Base-by-base conservation (phyloP, 805 yeast genomes). In the Candida jianshihensis region DNA sequence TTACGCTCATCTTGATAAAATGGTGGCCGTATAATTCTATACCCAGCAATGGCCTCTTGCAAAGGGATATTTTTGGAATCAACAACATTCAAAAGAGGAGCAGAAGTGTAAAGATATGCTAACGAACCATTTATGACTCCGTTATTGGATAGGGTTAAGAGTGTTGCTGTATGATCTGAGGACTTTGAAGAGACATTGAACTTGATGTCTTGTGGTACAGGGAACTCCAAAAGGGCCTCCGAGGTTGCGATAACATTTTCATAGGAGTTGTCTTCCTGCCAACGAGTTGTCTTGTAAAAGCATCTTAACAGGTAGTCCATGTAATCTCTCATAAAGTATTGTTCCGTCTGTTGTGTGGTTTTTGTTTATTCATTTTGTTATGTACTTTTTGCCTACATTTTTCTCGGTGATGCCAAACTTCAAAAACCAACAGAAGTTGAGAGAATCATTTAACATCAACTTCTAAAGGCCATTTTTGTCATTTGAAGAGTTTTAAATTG, bases 291-390 rank as follows among this genome's bases (percentile, higher is more conserved):
- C 26, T 66, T 59, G 56, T 81, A 74, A 61, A 84, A 90, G 46
- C 84, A 73, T 58, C 72, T 68, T 47, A 81, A 80, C 22, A 90
- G 73, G 57, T 81, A 82, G 48, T 90, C 96, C 95, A 90, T 87
- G 62, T 83, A 89, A 30, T 75, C 71, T 38, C 43, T 42, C 56
- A 51, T 51, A 9, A 19, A 30, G 5, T 18, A 8, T 30, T 30
- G 10, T 11, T 28, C 17, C 5, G 29, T n/a, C 15, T 5, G 5
- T 26, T 26, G 18, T 26, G 30, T 15, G 30, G 6, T 10, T 27
- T 14, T n/a, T 15, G 30, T 27, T 14, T 27, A 19, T 27, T 15
- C 19, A 7, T 16, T 27, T 27, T 27, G 27, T 25, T 21, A 21
- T 11, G n/a, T n/a, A n/a, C n/a, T n/a, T n/a, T n/a, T n/a, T n/a